Conservation (phyloP, 2,329 filamentous ascomycete species). For the Apiospora koreana region DNA sequence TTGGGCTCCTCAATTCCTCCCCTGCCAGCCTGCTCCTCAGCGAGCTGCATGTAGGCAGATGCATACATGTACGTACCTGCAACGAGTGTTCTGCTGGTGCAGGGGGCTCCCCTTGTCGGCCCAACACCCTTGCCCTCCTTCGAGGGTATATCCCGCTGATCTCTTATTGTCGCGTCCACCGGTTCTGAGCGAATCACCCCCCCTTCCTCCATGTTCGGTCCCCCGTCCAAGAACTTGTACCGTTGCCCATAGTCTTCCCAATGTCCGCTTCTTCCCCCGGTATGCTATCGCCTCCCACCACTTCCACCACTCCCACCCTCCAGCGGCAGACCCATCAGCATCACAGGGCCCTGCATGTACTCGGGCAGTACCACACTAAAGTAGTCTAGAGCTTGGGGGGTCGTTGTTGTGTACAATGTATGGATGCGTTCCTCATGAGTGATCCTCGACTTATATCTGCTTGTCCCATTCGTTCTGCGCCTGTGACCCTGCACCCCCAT, state of each 20-base stretch:
- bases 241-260: conserved; percentile 12
- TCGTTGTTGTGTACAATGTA: conserved; percentile 2
- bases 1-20: background rate
- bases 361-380: conserved; percentile 14
- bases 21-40: conserved; percentile 10
- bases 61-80: conserved; percentile 11
- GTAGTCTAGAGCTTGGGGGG: conserved; percentile 1
- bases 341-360: conserved; percentile 18
- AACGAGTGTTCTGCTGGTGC: conserved; percentile 16
- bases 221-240: conserved; percentile 26
- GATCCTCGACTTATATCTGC: conserved; percentile 35
- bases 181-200: conserved; percentile 22
- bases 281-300: conserved; percentile 16
- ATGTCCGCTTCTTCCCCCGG: conserved; percentile 13
- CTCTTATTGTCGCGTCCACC: conserved; percentile 23
- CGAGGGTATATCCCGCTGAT: conserved; percentile 32
- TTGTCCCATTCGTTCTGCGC: conserved; percentile 33
- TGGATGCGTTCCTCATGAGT: conserved; percentile 25
- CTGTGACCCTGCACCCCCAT: conserved; percentile 31
- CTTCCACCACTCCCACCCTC: conserved; percentile 1
- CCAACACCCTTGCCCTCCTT: conserved; percentile 22
- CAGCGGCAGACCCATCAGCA: conserved; percentile 17
- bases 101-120: conserved; percentile 24
- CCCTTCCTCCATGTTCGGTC: conserved; percentile 24
- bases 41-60: conserved; percentile 8